Conservation (phyloP, 768 basidiomycete genomes). For the Pleurotus tuoliensis region DNA sequence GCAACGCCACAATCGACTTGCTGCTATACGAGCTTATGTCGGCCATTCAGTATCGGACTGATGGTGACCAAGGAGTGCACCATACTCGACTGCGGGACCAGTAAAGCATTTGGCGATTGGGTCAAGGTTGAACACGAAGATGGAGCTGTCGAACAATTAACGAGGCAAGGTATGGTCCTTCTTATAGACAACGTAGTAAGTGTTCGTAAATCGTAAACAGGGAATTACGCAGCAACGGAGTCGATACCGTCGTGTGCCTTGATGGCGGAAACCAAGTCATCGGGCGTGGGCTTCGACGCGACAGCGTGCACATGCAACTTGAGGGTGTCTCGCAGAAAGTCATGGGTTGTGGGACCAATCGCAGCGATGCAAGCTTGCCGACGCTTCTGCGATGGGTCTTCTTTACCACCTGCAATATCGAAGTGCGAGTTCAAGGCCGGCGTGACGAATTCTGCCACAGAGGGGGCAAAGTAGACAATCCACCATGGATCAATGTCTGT, state of each 20-base stretch:
- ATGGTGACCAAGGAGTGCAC: too few relatives aligned
- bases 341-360: constrained; percentile 66
- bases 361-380: constrained; percentile 41
- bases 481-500: constrained; percentile 42
- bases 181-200: too few relatives aligned
- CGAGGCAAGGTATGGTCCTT: too few relatives aligned
- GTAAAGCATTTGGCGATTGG: too few relatives aligned
- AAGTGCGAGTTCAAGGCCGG: constrained; percentile 49
- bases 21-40: too few relatives aligned
- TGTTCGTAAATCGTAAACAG: too few relatives aligned
- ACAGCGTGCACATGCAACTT: constrained; percentile 50
- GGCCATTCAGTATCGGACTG: too few relatives aligned
- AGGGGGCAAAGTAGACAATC: constrained; percentile 78
- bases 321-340: constrained; percentile 44
- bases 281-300: constrained; percentile 53
- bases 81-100: too few relatives aligned
- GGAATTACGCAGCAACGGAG: background rate
- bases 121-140: too few relatives aligned
- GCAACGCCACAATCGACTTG: too few relatives aligned
- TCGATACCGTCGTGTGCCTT: background rate
- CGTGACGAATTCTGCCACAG: constrained; percentile 53
- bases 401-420: constrained; percentile 22
- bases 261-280: constrained; percentile 39
- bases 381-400: background rate
- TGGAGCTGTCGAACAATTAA: too few relatives aligned